Base-by-base conservation (phyloP, 2,329 filamentous ascomycete species). In the Penicillium oxalicum region DNA sequence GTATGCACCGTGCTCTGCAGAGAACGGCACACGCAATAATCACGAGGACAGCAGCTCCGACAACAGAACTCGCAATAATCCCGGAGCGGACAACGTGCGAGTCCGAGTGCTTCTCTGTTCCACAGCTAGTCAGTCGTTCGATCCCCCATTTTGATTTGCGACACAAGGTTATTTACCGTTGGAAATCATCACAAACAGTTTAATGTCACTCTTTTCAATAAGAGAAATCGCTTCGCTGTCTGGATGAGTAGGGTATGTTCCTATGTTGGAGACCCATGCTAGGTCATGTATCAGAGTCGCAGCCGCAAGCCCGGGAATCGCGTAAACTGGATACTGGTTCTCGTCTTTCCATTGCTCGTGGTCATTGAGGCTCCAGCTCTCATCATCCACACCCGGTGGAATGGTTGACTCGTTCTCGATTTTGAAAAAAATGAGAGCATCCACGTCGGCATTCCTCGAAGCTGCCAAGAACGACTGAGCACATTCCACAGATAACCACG, bases 301-400 rank as follows among this genome's bases (percentile, higher is more conserved):
- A 24, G 90, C 91, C 18, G 81, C 76, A 8, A 74, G 68, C 5
- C 86, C 83, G 0, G 88, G 80, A 12, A 97, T 74, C 36, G 88
- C 90, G 69, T 93, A 96, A 9, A 95, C 82, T 0, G 91, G 91
- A 60, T 83, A 95, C 27, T 78, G 75, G 60, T 85, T 85, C n/a
- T 75, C 70, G 1, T 71, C 69, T 64, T 82, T 86, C 90, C 90
- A 96, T n/a, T 72, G 72, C 9, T 78, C 81, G 11, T 77, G 77
- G 62, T 89, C 86, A 12, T 81, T 73, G 13, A 95, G 73, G 51
- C 80, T 73, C 91, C 91, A 96, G 2, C 76, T 71, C 0, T 75
- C 63, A 37, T 87, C 82, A 48, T 80, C 80, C 9, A 78, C 72
- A 3, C 80, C 71, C 4, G 91, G 87, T 1, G 90, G 88, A 42